Conservation (phyloP, 352 stramenopile genomes). For the Plasmopara viticola region DNA sequence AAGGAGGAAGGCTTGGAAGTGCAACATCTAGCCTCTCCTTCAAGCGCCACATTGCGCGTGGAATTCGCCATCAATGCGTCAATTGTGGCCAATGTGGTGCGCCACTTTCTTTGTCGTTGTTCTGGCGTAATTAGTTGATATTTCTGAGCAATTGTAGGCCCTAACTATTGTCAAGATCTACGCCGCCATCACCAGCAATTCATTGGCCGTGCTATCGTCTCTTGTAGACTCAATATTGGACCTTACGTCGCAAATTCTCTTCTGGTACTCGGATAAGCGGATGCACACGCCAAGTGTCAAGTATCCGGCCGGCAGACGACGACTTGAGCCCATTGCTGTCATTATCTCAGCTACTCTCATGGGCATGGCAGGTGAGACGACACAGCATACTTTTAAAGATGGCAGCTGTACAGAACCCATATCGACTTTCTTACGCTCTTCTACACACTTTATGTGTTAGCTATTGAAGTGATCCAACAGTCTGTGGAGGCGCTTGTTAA, state of each 20-base stretch:
- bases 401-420: constrained; percentile 3
- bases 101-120: constrained; percentile 8
- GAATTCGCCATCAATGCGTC: constrained; percentile 67
- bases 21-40: constrained; percentile 31
- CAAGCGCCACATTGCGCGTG: constrained; percentile 29
- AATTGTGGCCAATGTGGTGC: constrained; percentile 62
- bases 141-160: constrained; percentile 18
- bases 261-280: constrained; percentile 92
- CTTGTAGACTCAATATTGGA: constrained; percentile 93
- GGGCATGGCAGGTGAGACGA: constrained; percentile 85
- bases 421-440: not conserved
- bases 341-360: constrained; percentile 96
- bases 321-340: constrained; percentile 93
- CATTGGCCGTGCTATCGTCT: constrained; percentile 91
- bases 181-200: constrained; percentile 76
- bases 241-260: constrained; percentile 89
- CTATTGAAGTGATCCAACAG: constrained; percentile 93
- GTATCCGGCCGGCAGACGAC: constrained; percentile 90
- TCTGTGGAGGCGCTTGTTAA: constrained; percentile 75
- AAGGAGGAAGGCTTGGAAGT: constrained; percentile 44
- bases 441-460: constrained; percentile 17
- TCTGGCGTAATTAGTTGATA: not conserved
- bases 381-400: not conserved
- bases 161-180: constrained; percentile 71
- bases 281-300: constrained; percentile 85